Evolutionary conservation across 177 flowering plant species (phyloP).

Genomic region (Telopea speciosissima): DNA sequence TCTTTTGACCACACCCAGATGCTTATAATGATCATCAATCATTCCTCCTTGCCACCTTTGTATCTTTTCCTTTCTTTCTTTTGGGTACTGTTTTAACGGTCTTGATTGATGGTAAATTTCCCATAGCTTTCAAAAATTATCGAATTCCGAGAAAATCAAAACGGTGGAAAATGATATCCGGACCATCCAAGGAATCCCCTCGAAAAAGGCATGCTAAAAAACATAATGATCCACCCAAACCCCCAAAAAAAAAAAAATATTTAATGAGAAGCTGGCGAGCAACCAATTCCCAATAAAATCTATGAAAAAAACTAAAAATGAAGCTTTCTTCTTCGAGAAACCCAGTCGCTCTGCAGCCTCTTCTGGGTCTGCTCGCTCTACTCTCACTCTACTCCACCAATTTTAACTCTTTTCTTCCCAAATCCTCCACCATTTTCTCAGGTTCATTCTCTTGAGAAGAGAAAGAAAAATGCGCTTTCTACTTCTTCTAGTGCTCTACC

Average conservation of each 20-base stretch:
- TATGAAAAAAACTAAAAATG: not conserved
- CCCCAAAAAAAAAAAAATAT: too few species aligned
- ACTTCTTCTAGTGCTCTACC: constrained; percentile 17
- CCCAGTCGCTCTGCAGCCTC: not conserved
- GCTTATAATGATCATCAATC: too few species aligned
- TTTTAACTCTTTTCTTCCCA: not conserved
- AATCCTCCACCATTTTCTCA: too few species aligned
- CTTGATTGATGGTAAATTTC: not conserved
- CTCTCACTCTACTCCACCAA: not conserved
- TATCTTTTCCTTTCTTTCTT: too few species aligned
- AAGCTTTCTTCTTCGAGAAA: too few species aligned
- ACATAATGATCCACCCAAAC: too few species aligned
- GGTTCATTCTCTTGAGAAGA: too few species aligned
- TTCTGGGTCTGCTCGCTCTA: not conserved
- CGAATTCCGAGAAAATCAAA: not conserved
- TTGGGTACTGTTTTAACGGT: not conserved
- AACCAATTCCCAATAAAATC: not conserved
- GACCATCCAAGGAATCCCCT: not conserved
- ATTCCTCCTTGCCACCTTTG: too few species aligned
- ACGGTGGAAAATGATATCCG: not conserved
- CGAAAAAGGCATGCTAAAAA: not conserved
- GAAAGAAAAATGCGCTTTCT: constrained; percentile 23
- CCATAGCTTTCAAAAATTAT: too few species aligned
- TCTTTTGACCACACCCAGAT: too few species aligned
- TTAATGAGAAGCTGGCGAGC: not conserved